Evolutionary conservation across 108 stramenopile genomes (phyloP).

Genomic region (Schizochytrium sp.): DNA sequence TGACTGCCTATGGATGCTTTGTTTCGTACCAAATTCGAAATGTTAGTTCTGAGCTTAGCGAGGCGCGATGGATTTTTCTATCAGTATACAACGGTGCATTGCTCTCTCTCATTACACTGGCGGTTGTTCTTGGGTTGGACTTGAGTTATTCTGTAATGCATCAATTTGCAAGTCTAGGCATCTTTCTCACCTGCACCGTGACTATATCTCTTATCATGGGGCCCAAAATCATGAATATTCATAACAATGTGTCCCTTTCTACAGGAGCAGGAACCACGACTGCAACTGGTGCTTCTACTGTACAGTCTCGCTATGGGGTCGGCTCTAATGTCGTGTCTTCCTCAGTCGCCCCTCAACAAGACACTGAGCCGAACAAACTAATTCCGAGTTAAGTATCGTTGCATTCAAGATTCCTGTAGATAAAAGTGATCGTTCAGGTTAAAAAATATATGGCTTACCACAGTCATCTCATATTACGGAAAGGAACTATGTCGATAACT

Average conservation of each 20-base stretch:
- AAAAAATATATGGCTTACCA: too few relatives aligned
- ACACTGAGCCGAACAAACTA: too few relatives aligned
- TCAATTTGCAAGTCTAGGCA: conserved; percentile 3
- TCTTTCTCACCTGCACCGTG: neutral
- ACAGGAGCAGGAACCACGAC: too few relatives aligned
- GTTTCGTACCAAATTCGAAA: conserved; percentile 15
- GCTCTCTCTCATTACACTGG: neutral
- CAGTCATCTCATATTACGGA: too few relatives aligned
- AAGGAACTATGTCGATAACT: too few relatives aligned
- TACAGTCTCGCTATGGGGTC: too few relatives aligned
- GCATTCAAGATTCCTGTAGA: too few relatives aligned
- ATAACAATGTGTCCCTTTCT: neutral
- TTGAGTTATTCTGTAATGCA: neutral
- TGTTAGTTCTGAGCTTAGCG: neutral
- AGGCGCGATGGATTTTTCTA: conserved; percentile 16
- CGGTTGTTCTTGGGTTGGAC: neutral
- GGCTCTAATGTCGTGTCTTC: too few relatives aligned
- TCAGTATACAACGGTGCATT: conserved; percentile 15
- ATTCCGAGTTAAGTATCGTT: too few relatives aligned
- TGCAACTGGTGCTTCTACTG: too few relatives aligned
- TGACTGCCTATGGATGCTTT: conserved; percentile 41
- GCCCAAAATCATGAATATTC: conserved; percentile 2
- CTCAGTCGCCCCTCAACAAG: too few relatives aligned
- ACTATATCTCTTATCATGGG: conserved; percentile 15
- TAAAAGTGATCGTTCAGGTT: too few relatives aligned